phyloP scores from a whole-genome alignment of 1,284 basidiomycete species.

The Phellopilus nigrolimitatus region DNA sequence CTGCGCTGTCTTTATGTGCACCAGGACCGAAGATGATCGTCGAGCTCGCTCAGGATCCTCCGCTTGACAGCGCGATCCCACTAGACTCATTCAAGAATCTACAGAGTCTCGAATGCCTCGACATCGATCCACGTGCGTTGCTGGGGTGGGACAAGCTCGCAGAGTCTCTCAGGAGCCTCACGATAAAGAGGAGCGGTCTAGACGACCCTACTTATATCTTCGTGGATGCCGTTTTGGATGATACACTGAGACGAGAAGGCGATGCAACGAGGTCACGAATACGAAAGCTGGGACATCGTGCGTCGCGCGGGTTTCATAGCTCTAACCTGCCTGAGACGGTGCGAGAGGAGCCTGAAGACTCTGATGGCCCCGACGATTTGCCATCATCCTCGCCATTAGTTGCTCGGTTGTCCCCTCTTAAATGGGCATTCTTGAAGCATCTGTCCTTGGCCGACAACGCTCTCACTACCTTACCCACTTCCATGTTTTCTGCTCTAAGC shows the following conservation, averaged over 20 bases:
- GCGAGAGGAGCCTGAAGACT: constrained; percentile 48
- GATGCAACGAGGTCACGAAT: constrained; percentile 42
- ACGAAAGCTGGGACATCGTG: constrained; percentile 39
- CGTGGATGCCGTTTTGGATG: constrained; percentile 70
- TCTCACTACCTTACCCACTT: constrained; percentile 75
- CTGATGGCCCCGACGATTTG: constrained; percentile 26
- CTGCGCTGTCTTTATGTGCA: constrained; percentile 62
- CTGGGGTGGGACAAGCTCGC: constrained; percentile 82
- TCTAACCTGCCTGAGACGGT: constrained; percentile 55
- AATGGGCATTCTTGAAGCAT: constrained; percentile 77
- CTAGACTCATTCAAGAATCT: constrained; percentile 83
- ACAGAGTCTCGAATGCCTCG: constrained; percentile 65
- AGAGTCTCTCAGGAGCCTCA: constrained; percentile 67
- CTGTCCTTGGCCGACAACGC: constrained; percentile 80
- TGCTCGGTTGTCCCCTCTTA: constrained; percentile 50
- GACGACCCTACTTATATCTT: constrained; percentile 83
- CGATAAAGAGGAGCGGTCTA: constrained; percentile 71
- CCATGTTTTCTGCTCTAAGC: constrained; percentile 67
- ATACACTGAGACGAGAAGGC: constrained; percentile 59
- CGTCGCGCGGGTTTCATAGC: constrained; percentile 47
- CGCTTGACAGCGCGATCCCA: constrained; percentile 73
- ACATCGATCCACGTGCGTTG: constrained; percentile 80
- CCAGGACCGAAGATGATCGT: constrained; percentile 60
- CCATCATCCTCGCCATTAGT: constrained; percentile 30
- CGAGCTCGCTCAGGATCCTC: constrained; percentile 69